phyloP scores from a whole-genome alignment of 805 yeast genomes.

The Schwanniomyces yamadae region DNA sequence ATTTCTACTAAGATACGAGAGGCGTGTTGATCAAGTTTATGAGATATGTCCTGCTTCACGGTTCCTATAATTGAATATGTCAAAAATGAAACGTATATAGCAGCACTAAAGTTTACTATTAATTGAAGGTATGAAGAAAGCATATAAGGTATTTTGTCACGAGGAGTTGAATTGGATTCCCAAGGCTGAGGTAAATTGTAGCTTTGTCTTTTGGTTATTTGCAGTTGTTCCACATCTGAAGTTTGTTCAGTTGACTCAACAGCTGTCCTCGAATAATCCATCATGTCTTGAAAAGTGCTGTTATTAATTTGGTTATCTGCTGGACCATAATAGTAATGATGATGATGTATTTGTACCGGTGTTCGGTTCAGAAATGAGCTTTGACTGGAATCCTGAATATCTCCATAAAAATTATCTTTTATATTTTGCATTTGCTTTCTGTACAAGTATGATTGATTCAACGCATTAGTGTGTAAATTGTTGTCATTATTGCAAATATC shows the following conservation, averaged over 20 bases:
- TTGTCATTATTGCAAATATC: constrained; percentile 9
- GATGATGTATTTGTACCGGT: constrained; percentile 41
- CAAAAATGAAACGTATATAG: constrained; percentile 44
- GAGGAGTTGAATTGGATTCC: constrained; percentile 52
- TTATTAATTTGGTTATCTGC: background rate
- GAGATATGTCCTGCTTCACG: constrained; percentile 52
- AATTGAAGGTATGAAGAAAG: constrained; percentile 63
- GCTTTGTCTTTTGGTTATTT: background rate
- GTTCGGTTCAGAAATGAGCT: constrained; percentile 4
- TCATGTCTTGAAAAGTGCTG: background rate
- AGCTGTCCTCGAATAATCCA: background rate
- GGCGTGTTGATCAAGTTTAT: constrained; percentile 49
- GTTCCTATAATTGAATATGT: constrained; percentile 45
- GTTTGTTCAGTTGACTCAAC: background rate
- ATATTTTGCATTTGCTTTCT: constrained; percentile 9
- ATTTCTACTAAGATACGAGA: constrained; percentile 50
- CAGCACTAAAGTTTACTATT: constrained; percentile 47
- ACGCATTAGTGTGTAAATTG: constrained; percentile 6
- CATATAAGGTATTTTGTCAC: constrained; percentile 53
- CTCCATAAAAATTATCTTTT: background rate
- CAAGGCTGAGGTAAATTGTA: constrained; percentile 55
- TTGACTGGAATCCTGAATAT: background rate
- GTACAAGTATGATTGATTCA: constrained; percentile 15
- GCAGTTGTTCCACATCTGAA: background rate
- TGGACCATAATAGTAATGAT: constrained; percentile 38